Conservation (phyloP, 2,329 filamentous ascomycete species). For the Diaporthe vexans region DNA sequence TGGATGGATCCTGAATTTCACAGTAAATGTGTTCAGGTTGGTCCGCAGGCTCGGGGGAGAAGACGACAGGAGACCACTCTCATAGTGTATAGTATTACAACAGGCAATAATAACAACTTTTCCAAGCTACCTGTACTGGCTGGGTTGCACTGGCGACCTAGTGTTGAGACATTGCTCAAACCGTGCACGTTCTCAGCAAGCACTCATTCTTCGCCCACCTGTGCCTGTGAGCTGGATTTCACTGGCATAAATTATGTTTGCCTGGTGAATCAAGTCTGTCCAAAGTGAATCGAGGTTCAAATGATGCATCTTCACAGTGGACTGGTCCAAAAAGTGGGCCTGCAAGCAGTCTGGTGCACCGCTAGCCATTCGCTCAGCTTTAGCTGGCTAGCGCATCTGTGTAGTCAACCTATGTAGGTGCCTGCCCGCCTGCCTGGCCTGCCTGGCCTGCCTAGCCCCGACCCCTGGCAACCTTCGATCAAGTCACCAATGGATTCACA, state of each 20-base stretch:
- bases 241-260: not conserved
- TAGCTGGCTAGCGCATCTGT: not conserved
- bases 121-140: not conserved
- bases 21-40: conserved; percentile 83
- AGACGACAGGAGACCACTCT: conserved; percentile 43
- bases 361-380: not conserved
- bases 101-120: not conserved
- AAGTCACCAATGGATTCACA: conserved; percentile 16
- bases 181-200: not conserved
- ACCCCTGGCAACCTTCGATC: conserved; percentile 1
- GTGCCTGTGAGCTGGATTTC: too few relatives aligned
- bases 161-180: not conserved
- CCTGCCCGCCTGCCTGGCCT: not conserved
- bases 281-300: not conserved
- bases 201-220: too few relatives aligned
- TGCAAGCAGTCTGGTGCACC: not conserved
- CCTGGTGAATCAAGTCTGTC: not conserved
- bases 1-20: conserved; percentile 92
- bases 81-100: conserved; percentile 49
- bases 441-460: not conserved
- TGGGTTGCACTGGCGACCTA: not conserved
- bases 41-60: conserved; percentile 72
- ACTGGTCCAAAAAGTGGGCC: not conserved
- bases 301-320: not conserved
- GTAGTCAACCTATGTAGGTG: not conserved